Percentiles rank a stretch among this genome's conserved stretches.
phyloP scores from a whole-genome alignment of 2,329 filamentous ascomycete species.

The Penicillium sp. region DNA sequence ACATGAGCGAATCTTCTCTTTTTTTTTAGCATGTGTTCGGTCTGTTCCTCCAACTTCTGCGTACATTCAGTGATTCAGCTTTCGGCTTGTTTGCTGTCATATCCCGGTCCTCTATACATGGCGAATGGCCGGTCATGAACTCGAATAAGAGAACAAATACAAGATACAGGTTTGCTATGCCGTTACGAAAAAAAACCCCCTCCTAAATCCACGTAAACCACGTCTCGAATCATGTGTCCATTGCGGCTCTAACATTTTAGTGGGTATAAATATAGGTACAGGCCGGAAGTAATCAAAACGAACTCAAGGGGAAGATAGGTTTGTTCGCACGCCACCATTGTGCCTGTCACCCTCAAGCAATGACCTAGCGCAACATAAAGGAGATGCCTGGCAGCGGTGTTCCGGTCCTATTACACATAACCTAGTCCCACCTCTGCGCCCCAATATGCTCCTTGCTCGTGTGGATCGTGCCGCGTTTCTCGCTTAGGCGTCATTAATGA shows the following conservation, averaged over 20 bases:
- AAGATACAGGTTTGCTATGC: neutral
- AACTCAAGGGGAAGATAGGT: neutral
- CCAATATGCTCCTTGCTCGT: neutral
- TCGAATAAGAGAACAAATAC: neutral
- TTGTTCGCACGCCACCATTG: neutral
- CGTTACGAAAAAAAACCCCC: too few species aligned
- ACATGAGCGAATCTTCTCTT: conserved; percentile 4
- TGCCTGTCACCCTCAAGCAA: neutral
- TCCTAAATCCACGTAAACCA: neutral
- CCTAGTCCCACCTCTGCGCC: neutral
- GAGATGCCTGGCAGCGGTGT: neutral
- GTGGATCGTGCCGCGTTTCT: neutral
- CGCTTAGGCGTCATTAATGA: neutral
- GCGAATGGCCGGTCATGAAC: neutral
- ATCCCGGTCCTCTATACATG: neutral
- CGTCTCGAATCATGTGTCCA: neutral
- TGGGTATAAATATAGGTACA: neutral
- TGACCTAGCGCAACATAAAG: neutral
- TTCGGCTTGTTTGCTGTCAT: neutral
- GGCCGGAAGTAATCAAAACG: neutral
- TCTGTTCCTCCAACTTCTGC: neutral
- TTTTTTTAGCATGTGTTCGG: neutral
- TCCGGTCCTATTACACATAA: neutral
- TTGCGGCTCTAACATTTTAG: neutral
- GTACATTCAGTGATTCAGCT: neutral